Conservation (phyloP, 2,329 filamentous ascomycete genomes). For the Trichoderma afroharzianum region DNA sequence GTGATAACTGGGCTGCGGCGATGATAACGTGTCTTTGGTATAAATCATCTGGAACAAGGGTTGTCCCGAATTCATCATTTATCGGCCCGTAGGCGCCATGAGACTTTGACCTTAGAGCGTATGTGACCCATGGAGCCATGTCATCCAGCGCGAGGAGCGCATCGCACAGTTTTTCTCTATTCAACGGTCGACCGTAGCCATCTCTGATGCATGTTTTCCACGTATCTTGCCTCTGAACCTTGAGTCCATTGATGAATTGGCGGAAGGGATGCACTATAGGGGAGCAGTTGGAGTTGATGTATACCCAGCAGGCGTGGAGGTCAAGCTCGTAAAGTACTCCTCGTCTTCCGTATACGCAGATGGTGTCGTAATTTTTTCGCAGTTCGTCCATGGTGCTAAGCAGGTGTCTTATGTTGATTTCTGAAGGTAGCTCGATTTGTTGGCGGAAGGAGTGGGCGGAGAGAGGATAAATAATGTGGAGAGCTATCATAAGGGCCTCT, state of each 20-base stretch:
- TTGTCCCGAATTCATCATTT: neutral
- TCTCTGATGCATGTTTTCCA: conserved; percentile 7
- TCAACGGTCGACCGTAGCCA: neutral
- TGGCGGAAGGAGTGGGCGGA: neutral
- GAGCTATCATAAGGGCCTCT: neutral
- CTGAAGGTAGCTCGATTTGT: neutral
- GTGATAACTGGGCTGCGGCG: conserved; percentile 4
- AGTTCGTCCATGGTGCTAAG: neutral
- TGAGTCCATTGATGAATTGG: conserved; percentile 8
- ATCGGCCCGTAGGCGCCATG: too few species aligned
- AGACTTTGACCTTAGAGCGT: neutral
- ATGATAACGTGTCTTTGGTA: neutral
- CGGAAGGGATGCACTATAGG: neutral
- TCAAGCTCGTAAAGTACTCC: conserved; percentile 9
- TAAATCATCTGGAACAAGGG: neutral
- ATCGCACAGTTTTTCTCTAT: neutral
- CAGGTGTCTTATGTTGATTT: neutral
- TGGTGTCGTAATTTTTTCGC: neutral
- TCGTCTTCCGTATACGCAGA: neutral
- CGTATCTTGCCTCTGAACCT: neutral
- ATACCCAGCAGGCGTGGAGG: neutral
- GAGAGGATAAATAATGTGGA: neutral
- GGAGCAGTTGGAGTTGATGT: neutral
- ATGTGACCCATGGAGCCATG: neutral
- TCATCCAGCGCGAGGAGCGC: neutral